Percentiles rank a stretch among this genome's conserved stretches.
Conservation (phyloP, 164 flowering plant genomes). For the Liquidambar formosana region DNA sequence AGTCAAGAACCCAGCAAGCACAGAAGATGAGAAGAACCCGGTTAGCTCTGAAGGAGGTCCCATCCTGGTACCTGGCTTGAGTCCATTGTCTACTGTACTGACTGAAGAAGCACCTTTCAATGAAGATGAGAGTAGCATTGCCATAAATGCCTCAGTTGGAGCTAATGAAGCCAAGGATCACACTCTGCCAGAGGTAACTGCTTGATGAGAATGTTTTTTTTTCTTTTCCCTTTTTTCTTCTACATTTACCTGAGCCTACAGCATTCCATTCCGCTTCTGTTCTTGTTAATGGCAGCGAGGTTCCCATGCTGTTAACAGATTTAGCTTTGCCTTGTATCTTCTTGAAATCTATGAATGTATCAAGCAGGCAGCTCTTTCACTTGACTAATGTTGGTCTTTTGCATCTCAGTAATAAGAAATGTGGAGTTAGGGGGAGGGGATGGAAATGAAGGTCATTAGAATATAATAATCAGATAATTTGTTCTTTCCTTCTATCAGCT, state of each 20-base stretch:
- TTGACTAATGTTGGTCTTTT: background rate
- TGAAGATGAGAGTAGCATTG: constrained; percentile 18
- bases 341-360: background rate
- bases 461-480: too few species aligned
- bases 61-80: constrained; percentile 61
- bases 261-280: background rate
- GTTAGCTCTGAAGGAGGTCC: constrained; percentile 27
- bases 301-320: background rate
- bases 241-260: constrained; percentile 6
- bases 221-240: background rate
- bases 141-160: constrained; percentile 15
- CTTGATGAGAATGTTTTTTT: constrained; percentile 21
- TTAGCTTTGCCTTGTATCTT: constrained; percentile 3
- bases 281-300: background rate
- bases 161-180: constrained; percentile 25
- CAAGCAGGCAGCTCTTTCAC: background rate
- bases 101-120: constrained; percentile 17
- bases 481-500: too few species aligned
- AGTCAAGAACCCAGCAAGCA: background rate
- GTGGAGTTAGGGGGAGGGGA: too few species aligned
- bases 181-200: constrained; percentile 43
- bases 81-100: constrained; percentile 15
- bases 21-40: constrained; percentile 12
- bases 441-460: too few species aligned
- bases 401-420: background rate